Evolutionary conservation across 2,329 filamentous ascomycete genomes (phyloP).

Genomic region (Colletotrichum sp.): DNA sequence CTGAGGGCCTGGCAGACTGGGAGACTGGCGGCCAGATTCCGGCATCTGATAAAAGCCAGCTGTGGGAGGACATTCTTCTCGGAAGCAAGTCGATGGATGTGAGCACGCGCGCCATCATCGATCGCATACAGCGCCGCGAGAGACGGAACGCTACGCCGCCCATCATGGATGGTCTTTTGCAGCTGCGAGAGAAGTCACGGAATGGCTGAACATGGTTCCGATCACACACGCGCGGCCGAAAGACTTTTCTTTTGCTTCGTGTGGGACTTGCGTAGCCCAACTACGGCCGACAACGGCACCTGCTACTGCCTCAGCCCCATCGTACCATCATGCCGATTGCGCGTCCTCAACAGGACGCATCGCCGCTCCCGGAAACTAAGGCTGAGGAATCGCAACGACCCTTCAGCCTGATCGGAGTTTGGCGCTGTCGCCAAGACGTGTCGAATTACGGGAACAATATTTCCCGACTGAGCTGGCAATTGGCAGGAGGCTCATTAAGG

Average conservation of each 20-base stretch:
- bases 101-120: slow-evolving; percentile 4
- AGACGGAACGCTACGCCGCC: neutral
- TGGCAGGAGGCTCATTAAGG: neutral
- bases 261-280: neutral
- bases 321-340: neutral
- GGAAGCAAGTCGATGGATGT: slow-evolving; percentile 14
- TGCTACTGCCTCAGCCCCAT: neutral
- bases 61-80: slow-evolving; percentile 26
- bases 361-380: neutral
- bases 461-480: neutral
- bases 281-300: neutral
- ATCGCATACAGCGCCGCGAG: neutral
- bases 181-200: neutral
- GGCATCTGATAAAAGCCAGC: slow-evolving; percentile 21
- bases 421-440: neutral
- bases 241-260: neutral
- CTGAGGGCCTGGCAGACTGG: slow-evolving; percentile 50
- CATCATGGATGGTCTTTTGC: slow-evolving; percentile 16
- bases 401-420: neutral
- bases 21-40: slow-evolving; percentile 30
- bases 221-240: neutral
- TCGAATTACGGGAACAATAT: neutral
- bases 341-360: neutral
- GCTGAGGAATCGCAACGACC: neutral
- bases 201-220: neutral